Conservation (phyloP, 2,329 filamentous ascomycete species). For the Paracoccidioides brasiliensis region DNA sequence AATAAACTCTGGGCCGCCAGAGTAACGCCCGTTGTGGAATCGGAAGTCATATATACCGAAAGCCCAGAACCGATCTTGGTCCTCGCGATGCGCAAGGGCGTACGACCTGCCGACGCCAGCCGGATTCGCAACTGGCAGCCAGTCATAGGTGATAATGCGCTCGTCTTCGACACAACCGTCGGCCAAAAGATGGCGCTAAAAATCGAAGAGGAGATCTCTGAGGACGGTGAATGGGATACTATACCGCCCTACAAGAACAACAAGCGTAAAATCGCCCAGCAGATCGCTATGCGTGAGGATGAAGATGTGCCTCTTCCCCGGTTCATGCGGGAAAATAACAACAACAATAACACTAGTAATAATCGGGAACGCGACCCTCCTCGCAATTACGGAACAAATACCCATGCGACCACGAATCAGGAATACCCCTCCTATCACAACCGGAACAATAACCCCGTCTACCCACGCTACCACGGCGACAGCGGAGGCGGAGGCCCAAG, state of each 20-base stretch:
- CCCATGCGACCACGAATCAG: conserved; percentile 14
- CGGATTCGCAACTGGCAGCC: conserved; percentile 77
- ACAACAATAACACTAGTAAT: neutral
- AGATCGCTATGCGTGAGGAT: conserved; percentile 43
- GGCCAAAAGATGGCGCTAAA: conserved; percentile 75
- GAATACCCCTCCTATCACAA: conserved; percentile 5
- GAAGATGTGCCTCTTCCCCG: conserved; percentile 23
- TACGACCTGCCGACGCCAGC: conserved; percentile 63
- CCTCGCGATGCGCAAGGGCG: conserved; percentile 62
- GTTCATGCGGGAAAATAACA: conserved; percentile 20
- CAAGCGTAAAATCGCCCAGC: conserved; percentile 37
- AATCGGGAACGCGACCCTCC: conserved; percentile 13
- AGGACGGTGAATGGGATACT: conserved; percentile 50
- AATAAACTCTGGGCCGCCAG: conserved; percentile 79
- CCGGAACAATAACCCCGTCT: neutral
- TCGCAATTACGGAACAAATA: conserved; percentile 11
- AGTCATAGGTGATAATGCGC: conserved; percentile 54
- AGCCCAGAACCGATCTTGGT: conserved; percentile 68
- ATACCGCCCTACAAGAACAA: conserved; percentile 46
- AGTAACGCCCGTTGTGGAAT: conserved; percentile 57
- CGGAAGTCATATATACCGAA: conserved; percentile 61
- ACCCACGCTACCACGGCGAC: neutral
- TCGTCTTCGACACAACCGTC: conserved; percentile 70
- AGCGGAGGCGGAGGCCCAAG: conserved; percentile 22
- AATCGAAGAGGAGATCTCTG: conserved; percentile 58